Base-by-base conservation (phyloP, 139 green algal species). In the Nannochloris sp. region DNA sequence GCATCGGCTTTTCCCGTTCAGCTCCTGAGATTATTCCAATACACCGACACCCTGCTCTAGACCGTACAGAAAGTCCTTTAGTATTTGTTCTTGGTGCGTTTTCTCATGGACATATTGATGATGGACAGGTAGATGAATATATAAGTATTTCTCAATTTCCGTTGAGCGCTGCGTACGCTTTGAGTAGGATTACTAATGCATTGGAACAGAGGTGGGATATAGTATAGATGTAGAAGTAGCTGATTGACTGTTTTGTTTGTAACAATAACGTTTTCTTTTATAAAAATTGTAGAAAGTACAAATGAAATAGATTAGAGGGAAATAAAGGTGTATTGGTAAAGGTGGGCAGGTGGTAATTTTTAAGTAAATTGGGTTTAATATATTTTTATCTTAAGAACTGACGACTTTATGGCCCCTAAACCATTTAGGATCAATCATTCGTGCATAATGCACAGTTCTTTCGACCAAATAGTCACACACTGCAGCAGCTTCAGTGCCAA, bases 1-100 rank as follows among this genome's bases (percentile, higher is more conserved):
- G 89, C 35, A 75, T 97, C 9, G 93, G 88, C 9, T 90, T 99
- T 57, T 93, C 83, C 24, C 84, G 80, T 53, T 82, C 67, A 30
- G 81, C 90, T 0, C 65, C 74, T 6, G 73, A 86, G 36, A 68
- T 85, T 10, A 68, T 85, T 42, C 51, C 75, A 5, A 66, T 90
- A 51, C 53, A 78, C 32, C 33, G 24, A 9, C 59, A 65, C n/a
- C 34, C 69, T 74, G 19, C 31, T 24, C 8, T 27, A 19, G 23
- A 46, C 19, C n/a, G 23, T 6, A 23, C 19, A 4, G 75, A 78
- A 10, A 42, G 66, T 27, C 68, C 86, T 10, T 60, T 91, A 1
- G 87, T 93, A 25, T 97, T 97, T 78, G 78, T 92, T 47, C 80
- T 98, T 29, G 93, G 93, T 2, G 93, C 85, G 1, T 95, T 97